Evolutionary conservation across 148 eudicot species (phyloP).

Genomic region (Polygonum aviculare): DNA sequence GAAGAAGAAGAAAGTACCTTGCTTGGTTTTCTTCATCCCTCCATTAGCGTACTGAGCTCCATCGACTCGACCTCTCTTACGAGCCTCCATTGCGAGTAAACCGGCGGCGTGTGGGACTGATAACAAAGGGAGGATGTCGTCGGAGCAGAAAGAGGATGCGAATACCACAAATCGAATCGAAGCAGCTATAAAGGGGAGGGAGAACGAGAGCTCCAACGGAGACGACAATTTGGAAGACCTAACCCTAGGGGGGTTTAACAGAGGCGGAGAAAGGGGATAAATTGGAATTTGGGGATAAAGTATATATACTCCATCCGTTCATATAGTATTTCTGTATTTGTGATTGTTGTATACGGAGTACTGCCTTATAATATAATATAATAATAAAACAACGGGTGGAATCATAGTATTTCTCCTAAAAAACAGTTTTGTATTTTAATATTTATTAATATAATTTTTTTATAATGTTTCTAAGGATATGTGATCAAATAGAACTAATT

Average conservation of each 20-base stretch:
- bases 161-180: neutral
- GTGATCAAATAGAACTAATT: too few species aligned
- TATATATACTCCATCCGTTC: neutral
- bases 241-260: constrained; percentile 4
- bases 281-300: neutral
- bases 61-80: constrained; percentile 31
- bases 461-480: too few species aligned
- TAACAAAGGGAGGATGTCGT: neutral
- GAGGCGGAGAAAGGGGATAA: constrained; percentile 1
- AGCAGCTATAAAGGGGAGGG: neutral
- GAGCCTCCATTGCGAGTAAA: constrained; percentile 25
- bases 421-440: too few species aligned
- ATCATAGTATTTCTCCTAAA: too few species aligned
- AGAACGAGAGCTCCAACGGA: neutral
- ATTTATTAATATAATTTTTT: too few species aligned
- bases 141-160: neutral
- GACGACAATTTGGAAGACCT: neutral
- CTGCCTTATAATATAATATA: too few species aligned
- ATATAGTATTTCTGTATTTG: too few species aligned
- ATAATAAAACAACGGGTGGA: too few species aligned
- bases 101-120: neutral
- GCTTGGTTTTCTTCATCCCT: constrained; percentile 37
- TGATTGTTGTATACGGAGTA: too few species aligned
- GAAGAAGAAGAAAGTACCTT: constrained; percentile 31
- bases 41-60: constrained; percentile 28